phyloP scores from a whole-genome alignment of 805 yeast genomes.

The Cyberlindnera amylophila region DNA sequence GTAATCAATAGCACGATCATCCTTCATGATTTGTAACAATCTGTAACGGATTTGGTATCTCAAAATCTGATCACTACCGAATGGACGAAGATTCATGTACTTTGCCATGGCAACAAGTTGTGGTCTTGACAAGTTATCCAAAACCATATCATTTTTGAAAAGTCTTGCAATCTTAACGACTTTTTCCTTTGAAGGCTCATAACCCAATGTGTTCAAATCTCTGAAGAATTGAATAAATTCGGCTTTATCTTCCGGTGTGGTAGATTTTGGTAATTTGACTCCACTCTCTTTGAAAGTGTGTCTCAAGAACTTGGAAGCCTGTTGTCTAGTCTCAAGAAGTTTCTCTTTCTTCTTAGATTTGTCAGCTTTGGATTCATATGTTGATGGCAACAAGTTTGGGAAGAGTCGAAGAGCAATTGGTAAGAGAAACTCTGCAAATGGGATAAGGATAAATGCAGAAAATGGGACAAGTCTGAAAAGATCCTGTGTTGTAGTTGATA shows the following conservation, averaged over 20 bases:
- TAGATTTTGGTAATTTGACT: slow-evolving; percentile 61
- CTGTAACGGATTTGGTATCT: slow-evolving; percentile 92
- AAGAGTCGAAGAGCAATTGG: slow-evolving; percentile 90
- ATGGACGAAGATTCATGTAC: slow-evolving; percentile 87
- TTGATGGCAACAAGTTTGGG: slow-evolving; percentile 92
- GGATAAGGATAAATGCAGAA: slow-evolving; percentile 82
- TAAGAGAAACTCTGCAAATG: slow-evolving; percentile 88
- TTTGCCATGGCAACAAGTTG: slow-evolving; percentile 90
- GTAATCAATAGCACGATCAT: slow-evolving; percentile 85
- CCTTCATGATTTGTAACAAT: slow-evolving; percentile 85
- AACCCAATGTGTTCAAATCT: slow-evolving; percentile 60
- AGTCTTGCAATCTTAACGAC: slow-evolving; percentile 79
- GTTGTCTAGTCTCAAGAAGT: slow-evolving; percentile 58
- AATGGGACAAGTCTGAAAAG: slow-evolving; percentile 88
- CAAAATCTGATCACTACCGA: slow-evolving; percentile 87
- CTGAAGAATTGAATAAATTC: slow-evolving; percentile 78
- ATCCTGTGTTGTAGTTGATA: slow-evolving; percentile 83
- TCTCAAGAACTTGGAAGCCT: slow-evolving; percentile 59
- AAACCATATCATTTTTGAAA: slow-evolving; percentile 88
- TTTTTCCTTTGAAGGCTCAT: slow-evolving; percentile 62
- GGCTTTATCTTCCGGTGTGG: slow-evolving; percentile 66
- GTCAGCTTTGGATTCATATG: slow-evolving; percentile 68
- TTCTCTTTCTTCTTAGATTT: slow-evolving; percentile 53
- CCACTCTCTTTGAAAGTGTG: slow-evolving; percentile 66
- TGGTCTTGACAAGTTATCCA: slow-evolving; percentile 89